Conservation (phyloP, 1,139 yeast genomes). For the Scheffersomyces lignicola region DNA sequence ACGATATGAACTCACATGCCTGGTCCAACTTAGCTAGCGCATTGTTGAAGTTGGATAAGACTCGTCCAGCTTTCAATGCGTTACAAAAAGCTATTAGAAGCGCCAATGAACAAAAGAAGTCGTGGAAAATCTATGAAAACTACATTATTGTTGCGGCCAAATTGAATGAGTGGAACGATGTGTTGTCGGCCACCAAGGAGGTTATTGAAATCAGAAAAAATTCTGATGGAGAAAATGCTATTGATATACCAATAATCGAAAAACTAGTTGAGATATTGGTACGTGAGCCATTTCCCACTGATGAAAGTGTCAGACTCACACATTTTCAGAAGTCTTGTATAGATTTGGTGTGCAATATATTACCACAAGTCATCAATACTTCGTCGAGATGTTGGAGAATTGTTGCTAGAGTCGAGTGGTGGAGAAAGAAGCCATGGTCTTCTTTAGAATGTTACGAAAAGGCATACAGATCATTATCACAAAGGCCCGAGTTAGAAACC, state of each 20-base stretch:
- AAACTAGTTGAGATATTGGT: constrained; percentile 68
- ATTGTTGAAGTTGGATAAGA: constrained; percentile 60
- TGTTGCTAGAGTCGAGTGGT: constrained; percentile 78
- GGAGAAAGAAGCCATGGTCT: constrained; percentile 88
- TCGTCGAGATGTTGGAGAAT: constrained; percentile 81
- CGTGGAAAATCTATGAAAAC: constrained; percentile 93
- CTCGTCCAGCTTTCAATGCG: constrained; percentile 80
- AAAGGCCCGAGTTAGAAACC: constrained; percentile 63
- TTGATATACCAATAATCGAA: constrained; percentile 78
- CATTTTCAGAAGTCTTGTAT: constrained; percentile 68
- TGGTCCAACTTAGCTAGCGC: constrained; percentile 97
- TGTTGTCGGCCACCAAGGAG: constrained; percentile 66
- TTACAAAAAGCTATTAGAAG: constrained; percentile 71
- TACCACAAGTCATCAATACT: constrained; percentile 70
- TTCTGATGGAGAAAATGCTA: constrained; percentile 57
- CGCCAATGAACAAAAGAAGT: constrained; percentile 63
- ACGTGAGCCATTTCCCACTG: constrained; percentile 48
- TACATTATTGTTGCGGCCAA: constrained; percentile 80
- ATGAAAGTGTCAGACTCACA: constrained; percentile 39
- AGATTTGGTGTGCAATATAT: constrained; percentile 62
- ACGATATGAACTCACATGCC: constrained; percentile 76
- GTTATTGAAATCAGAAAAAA: constrained; percentile 50
- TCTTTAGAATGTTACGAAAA: constrained; percentile 85
- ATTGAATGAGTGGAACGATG: constrained; percentile 85
- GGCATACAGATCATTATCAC: constrained; percentile 74